These are phyloP conservation scores for Paramecium bursaria DNA, from an alignment of 73 alveolate species.

Conservation along the genomic window DNA sequence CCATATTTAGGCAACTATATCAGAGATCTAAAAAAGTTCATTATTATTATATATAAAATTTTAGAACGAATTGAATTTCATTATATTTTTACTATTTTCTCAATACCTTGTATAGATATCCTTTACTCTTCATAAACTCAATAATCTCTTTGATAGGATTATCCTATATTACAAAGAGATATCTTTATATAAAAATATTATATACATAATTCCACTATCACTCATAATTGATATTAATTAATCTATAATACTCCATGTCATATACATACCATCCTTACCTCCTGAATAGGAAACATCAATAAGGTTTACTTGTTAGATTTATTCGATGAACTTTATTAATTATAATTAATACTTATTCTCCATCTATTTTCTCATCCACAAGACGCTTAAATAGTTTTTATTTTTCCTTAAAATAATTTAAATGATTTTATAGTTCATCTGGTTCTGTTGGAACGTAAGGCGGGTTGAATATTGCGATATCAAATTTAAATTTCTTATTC, in stretches of 20 bases:
- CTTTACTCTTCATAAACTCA: not conserved
- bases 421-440: constrained; percentile 56
- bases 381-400: constrained; percentile 38
- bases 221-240: not conserved
- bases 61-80: constrained; percentile 16
- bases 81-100: constrained; percentile 19
- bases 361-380: not conserved
- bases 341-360: no score
- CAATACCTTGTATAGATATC: not conserved
- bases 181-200: not conserved
- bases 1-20: no score
- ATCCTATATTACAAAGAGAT: constrained; percentile 24
- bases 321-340: constrained; percentile 44
- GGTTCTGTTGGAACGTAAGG: constrained; percentile 72
- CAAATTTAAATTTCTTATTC: constrained; percentile 35
- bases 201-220: constrained; percentile 31
- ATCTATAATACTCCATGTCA: constrained; percentile 52
- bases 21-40: no score
- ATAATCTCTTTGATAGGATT: constrained; percentile 45
- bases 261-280: constrained; percentile 66
- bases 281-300: constrained; percentile 67
- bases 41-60: constrained; percentile 34
- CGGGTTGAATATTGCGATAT: constrained; percentile 63
- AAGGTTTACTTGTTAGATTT: constrained; percentile 56
- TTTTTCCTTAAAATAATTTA: constrained; percentile 40